phyloP scores from a whole-genome alignment of 1,139 yeast genomes.

The Geotrichum bryndzae region DNA sequence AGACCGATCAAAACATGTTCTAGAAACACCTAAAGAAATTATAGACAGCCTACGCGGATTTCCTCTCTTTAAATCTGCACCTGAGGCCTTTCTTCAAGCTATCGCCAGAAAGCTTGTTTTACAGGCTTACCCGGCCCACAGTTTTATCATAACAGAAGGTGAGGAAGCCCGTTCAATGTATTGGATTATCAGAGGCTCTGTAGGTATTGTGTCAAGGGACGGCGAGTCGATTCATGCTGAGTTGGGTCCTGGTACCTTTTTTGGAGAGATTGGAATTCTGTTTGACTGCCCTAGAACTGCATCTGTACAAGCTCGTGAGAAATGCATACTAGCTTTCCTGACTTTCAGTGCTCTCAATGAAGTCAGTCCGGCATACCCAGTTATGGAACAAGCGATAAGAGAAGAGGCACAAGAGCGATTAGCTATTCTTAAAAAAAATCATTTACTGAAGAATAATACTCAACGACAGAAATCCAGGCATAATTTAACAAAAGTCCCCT shows the following conservation, averaged over 20 bases:
- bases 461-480: neutral
- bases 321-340: slow-evolving; percentile 59
- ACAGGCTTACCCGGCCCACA: slow-evolving; percentile 59
- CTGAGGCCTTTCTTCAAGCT: slow-evolving; percentile 54
- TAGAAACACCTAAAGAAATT: slow-evolving; percentile 35
- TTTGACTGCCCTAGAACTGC: slow-evolving; percentile 75
- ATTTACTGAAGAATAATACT: slow-evolving; percentile 18
- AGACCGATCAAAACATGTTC: neutral
- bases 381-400: slow-evolving; percentile 59
- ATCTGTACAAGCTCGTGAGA: slow-evolving; percentile 68
- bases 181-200: slow-evolving; percentile 71
- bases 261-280: slow-evolving; percentile 73
- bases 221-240: slow-evolving; percentile 72
- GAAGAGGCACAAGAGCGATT: slow-evolving; percentile 75
- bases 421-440: slow-evolving; percentile 60
- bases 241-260: slow-evolving; percentile 60
- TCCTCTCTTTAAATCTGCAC: slow-evolving; percentile 61
- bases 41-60: slow-evolving; percentile 50
- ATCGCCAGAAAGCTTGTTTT: slow-evolving; percentile 54
- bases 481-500: neutral
- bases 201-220: slow-evolving; percentile 65
- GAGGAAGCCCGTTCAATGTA: slow-evolving; percentile 75
- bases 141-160: slow-evolving; percentile 61
- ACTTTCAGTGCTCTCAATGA: slow-evolving; percentile 58
- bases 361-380: slow-evolving; percentile 57